phyloP scores from a whole-genome alignment of 805 yeast species.

The Yarrowia sp. region DNA sequence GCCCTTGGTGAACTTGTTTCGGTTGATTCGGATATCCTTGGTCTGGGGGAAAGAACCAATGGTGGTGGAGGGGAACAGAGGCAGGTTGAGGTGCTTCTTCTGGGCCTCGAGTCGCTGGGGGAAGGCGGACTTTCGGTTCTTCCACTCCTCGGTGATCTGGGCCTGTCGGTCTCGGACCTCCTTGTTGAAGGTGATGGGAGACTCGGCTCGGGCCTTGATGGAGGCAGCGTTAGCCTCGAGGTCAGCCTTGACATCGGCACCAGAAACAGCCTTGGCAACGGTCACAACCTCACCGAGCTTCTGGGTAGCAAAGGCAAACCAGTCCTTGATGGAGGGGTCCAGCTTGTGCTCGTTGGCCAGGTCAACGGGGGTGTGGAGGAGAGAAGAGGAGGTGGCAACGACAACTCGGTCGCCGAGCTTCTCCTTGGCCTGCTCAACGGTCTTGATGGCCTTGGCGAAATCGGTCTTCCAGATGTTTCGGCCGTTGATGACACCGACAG shows the following conservation, averaged over 20 bases:
- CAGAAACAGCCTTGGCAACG: conserved; percentile 79
- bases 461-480: conserved; percentile 99
- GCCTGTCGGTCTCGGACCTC: conserved; percentile 86
- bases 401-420: conserved; percentile 77
- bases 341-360: conserved; percentile 88
- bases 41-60: conserved; percentile 99
- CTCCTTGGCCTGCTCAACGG: conserved; percentile 77
- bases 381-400: conserved; percentile 93
- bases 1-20: conserved; percentile 98
- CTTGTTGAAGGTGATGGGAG: conserved; percentile 86
- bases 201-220: conserved; percentile 78
- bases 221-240: conserved; percentile 85
- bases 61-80: conserved; percentile 99
- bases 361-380: conserved; percentile 98
- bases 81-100: conserved; percentile 83
- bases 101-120: conserved; percentile 84
- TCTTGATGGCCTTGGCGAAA: conserved; percentile 78
- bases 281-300: conserved; percentile 88
- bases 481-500: conserved; percentile 98
- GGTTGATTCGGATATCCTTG: conserved; percentile 96
- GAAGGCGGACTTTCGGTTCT: conserved; percentile 86
- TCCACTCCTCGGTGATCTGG: conserved; percentile 57
- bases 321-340: conserved; percentile 87
- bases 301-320: conserved; percentile 98
- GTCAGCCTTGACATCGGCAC: conserved; percentile 61